Evolutionary conservation across 1,284 basidiomycete genomes (phyloP), one percentile per base, ranked within the genome.

Genomic region (Apiotrichum sp.): DNA sequence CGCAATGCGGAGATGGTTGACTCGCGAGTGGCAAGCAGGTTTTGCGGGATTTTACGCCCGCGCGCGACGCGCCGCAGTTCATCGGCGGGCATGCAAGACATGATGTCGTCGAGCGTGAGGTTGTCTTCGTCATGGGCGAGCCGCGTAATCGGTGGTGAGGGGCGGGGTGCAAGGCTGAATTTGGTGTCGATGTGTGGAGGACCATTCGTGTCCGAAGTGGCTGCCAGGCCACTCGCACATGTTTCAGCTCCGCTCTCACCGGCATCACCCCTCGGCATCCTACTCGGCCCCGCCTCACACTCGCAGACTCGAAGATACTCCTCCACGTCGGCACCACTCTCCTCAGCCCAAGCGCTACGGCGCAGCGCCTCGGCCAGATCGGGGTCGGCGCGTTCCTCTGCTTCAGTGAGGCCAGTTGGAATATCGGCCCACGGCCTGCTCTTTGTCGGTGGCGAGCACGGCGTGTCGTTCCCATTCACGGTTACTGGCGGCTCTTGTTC

Each of bases 31-130:
- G 50, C 54, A 38, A 65, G 53, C 3, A 62, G 36, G 8, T 63
- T 57, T 1, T 59, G 53, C 0, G 70, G 68, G 5, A 71, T 57
- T 68, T 85, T 87, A 62, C 85, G 75, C 6, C 78, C 75, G 63
- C 83, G 86, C 2, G 83, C 83, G 3, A 92, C 68, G 0, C 70
- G 70, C 41, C 81, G 82, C 9, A 93, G 56, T 44, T 78, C 77
- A 10, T 77, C 74, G n/a, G 72, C 64, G 2, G 67, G 65, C 32
- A 78, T 62, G 46, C 72, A 73, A n/a, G 68, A 62, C 65, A 79
- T 72, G 46, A 78, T 65, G 29, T 74, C 73, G 38, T 75, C 69
- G 6, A 76, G 65, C 0, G 59, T 51, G 16, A 75, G 64, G 1
- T 64, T 59, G 1, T 49, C 47, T 22, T 72, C 65, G 34, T 63